phyloP scores from a whole-genome alignment of 306 rosid species.

The Gastrolobium bilobum region DNA sequence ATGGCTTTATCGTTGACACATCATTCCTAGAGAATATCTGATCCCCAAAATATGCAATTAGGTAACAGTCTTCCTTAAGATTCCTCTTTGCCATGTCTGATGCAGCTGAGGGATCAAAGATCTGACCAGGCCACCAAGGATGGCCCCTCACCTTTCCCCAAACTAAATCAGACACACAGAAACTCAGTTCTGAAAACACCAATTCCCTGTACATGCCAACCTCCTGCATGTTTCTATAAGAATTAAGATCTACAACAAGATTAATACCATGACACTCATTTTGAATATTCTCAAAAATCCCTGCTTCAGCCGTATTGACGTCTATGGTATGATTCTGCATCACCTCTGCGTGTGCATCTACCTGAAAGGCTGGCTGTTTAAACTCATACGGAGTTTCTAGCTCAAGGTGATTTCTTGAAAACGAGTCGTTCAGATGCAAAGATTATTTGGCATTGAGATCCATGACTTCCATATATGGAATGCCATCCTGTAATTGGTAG shows the following conservation, averaged over 20 bases:
- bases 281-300: slow-evolving; percentile 30
- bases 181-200: slow-evolving; percentile 47
- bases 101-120: slow-evolving; percentile 72
- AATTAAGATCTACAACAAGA: slow-evolving; percentile 65
- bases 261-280: slow-evolving; percentile 46
- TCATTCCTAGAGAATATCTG: slow-evolving; percentile 88
- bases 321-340: slow-evolving; percentile 40
- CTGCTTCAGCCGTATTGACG: slow-evolving; percentile 22
- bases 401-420: background rate
- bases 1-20: slow-evolving; percentile 71
- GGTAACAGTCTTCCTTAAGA: slow-evolving; percentile 60
- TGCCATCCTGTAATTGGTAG: slow-evolving; percentile 35
- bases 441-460: slow-evolving; percentile 24
- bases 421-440: slow-evolving; percentile 29
- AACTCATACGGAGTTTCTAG: slow-evolving; percentile 26
- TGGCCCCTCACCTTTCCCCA: slow-evolving; percentile 93
- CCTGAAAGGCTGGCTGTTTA: slow-evolving; percentile 43
- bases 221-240: slow-evolving; percentile 46
- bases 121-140: slow-evolving; percentile 99
- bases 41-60: slow-evolving; percentile 84
- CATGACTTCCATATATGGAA: slow-evolving; percentile 38
- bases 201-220: slow-evolving; percentile 42
- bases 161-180: slow-evolving; percentile 67
- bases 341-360: slow-evolving; percentile 45
- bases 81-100: slow-evolving; percentile 74